phyloP scores from a whole-genome alignment of 805 yeast species.

The Wickerhamiella australiensis region DNA sequence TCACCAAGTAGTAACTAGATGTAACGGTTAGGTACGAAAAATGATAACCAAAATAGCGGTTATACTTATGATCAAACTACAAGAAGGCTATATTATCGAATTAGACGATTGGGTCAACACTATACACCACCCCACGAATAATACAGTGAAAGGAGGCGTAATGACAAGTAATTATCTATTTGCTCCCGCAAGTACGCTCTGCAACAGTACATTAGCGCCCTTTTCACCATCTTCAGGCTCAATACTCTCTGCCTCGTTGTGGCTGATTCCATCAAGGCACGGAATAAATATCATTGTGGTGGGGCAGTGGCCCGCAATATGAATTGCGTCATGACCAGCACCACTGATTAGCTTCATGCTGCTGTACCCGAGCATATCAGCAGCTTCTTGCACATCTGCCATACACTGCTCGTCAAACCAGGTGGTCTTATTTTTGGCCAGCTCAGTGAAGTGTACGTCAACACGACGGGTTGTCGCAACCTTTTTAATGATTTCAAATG shows the following conservation, averaged over 20 bases:
- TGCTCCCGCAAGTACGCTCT: background rate
- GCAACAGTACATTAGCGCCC: slow-evolving; percentile 3
- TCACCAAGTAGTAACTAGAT: background rate
- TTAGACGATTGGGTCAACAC: no score
- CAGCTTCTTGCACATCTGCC: slow-evolving; percentile 41
- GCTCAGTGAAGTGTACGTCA: slow-evolving; percentile 20
- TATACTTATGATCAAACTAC: no score
- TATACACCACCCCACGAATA: no score
- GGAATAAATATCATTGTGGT: slow-evolving; percentile 70
- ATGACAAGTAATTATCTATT: no score
- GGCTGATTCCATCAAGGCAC: slow-evolving; percentile 44
- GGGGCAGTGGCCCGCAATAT: slow-evolving; percentile 44
- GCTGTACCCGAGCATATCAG: slow-evolving; percentile 24
- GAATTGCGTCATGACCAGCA: slow-evolving; percentile 65
- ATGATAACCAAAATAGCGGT: no score
- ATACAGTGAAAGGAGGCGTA: no score
- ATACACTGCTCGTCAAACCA: slow-evolving; percentile 43
- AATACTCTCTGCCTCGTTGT: slow-evolving; percentile 6
- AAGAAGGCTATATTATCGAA: no score
- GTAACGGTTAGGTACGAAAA: no score
- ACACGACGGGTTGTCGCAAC: slow-evolving; percentile 27
- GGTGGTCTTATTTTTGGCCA: slow-evolving; percentile 44
- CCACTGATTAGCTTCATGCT: slow-evolving; percentile 34
- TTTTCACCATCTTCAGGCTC: slow-evolving; percentile 4
- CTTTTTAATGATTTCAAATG: slow-evolving; percentile 27